Percentiles rank a stretch among this genome's conserved stretches.
phyloP scores from a whole-genome alignment of 1,139 yeast genomes.

The Candida buenavistaensis region DNA sequence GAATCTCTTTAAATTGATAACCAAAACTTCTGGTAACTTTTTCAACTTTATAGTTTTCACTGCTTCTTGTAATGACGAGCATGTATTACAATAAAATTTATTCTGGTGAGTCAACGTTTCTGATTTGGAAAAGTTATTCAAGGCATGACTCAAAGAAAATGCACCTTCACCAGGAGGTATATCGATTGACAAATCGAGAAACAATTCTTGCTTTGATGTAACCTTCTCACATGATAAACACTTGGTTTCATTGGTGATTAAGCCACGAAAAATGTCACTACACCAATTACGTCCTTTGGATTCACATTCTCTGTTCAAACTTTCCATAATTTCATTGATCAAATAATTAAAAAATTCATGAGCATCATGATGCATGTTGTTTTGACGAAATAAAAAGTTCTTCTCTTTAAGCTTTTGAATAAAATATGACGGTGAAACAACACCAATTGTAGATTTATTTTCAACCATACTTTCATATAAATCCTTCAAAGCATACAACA shows the following conservation, averaged over 20 bases:
- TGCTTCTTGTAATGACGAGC: conserved; percentile 92
- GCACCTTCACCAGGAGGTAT: conserved; percentile 71
- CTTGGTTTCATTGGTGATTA: conserved; percentile 81
- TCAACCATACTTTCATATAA: conserved; percentile 83
- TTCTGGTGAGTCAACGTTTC: conserved; percentile 86
- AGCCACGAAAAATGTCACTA: conserved; percentile 79
- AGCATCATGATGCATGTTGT: conserved; percentile 95
- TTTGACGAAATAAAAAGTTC: conserved; percentile 80
- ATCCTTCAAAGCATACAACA: conserved; percentile 79
- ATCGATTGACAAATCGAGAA: conserved; percentile 84
- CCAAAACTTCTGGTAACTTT: conserved; percentile 72
- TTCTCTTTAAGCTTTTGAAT: conserved; percentile 76
- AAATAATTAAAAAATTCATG: conserved; percentile 91
- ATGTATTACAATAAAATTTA: conserved; percentile 89
- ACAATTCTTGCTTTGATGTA: conserved; percentile 81
- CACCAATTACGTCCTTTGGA: conserved; percentile 49
- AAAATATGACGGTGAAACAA: conserved; percentile 77
- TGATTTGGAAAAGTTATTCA: conserved; percentile 78
- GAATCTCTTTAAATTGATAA: conserved; percentile 86
- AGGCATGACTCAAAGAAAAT: conserved; percentile 63
- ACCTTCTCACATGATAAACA: conserved; percentile 90
- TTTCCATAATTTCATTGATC: conserved; percentile 79
- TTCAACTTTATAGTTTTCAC: conserved; percentile 86
- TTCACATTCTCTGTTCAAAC: conserved; percentile 45
- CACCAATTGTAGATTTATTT: conserved; percentile 68